A percentile compares a stretch with the other conserved stretches of the same genome.
Conservation (phyloP, 495 filamentous ascomycete genomes). For the Talaromyces proteolyticus region DNA sequence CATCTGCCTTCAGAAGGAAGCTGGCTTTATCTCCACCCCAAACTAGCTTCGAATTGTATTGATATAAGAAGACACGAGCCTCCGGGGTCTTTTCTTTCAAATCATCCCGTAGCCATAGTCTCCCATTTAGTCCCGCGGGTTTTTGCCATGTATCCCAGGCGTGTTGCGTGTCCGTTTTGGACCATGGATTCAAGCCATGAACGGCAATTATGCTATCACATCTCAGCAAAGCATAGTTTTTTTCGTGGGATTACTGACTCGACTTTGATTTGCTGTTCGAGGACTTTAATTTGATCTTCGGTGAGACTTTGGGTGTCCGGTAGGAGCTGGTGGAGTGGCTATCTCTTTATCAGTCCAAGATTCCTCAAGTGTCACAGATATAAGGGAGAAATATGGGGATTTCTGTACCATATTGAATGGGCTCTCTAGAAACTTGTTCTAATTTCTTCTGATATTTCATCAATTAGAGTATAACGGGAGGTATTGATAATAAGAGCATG, state of each 20-base stretch:
- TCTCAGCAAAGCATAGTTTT: background rate
- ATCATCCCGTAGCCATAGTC: slow-evolving; percentile 35
- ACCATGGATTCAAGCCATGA: slow-evolving; percentile 31
- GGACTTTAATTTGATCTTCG: background rate
- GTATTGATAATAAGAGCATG: too few species aligned
- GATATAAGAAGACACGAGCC: slow-evolving; percentile 34
- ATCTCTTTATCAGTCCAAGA: too few species aligned
- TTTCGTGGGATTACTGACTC: background rate
- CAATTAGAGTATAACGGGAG: too few species aligned
- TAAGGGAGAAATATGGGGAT: too few species aligned
- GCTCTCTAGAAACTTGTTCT: too few species aligned
- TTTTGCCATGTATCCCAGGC: slow-evolving; percentile 31
- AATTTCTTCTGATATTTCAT: too few species aligned
- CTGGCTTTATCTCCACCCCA: slow-evolving; percentile 8
- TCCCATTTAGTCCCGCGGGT: slow-evolving; percentile 22
- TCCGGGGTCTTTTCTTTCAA: slow-evolving; percentile 32
- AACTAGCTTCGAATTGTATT: slow-evolving; percentile 30
- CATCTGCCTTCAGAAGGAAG: slow-evolving; percentile 29
- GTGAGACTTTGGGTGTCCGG: background rate
- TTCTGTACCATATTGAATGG: too few species aligned
- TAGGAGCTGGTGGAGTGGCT: background rate
- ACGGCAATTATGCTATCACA: slow-evolving; percentile 8
- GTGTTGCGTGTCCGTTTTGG: slow-evolving; percentile 20
- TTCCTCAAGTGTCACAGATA: too few species aligned
- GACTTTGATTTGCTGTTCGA: background rate